phyloP scores from a whole-genome alignment of 305 asterid species.

The Fraxinus paxiana region DNA sequence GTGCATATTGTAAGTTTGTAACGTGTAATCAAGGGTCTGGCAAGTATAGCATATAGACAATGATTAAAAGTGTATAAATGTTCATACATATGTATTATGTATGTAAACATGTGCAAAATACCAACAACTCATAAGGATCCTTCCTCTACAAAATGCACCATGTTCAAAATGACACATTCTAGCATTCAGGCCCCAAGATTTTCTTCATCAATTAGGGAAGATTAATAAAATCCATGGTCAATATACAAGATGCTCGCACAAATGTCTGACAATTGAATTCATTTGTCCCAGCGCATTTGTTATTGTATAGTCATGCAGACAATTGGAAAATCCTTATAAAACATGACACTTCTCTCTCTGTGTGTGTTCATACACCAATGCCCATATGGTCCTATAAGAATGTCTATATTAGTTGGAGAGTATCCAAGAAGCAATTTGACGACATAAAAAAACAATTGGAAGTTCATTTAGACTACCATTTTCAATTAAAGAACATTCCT shows the following conservation, averaged over 20 bases:
- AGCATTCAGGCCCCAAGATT: neutral
- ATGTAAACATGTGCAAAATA: neutral
- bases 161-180: neutral
- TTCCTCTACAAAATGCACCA: neutral
- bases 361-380: neutral
- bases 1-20: neutral
- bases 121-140: neutral
- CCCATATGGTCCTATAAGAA: neutral
- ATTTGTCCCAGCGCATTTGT: neutral
- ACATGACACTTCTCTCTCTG: neutral
- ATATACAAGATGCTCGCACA: neutral
- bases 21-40: neutral
- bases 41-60: neutral
- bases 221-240: neutral
- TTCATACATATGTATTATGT: neutral
- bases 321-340: neutral
- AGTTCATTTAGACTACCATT: conserved; percentile 7
- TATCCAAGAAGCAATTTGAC: neutral
- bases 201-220: neutral
- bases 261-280: neutral
- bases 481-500: neutral
- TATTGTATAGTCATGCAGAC: neutral
- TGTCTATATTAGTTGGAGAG: neutral
- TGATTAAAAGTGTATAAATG: neutral
- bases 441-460: neutral